These are phyloP conservation scores for Penicillium flavigenum DNA, from an alignment of 495 filamentous ascomycete species.

Conservation along the genomic window DNA sequence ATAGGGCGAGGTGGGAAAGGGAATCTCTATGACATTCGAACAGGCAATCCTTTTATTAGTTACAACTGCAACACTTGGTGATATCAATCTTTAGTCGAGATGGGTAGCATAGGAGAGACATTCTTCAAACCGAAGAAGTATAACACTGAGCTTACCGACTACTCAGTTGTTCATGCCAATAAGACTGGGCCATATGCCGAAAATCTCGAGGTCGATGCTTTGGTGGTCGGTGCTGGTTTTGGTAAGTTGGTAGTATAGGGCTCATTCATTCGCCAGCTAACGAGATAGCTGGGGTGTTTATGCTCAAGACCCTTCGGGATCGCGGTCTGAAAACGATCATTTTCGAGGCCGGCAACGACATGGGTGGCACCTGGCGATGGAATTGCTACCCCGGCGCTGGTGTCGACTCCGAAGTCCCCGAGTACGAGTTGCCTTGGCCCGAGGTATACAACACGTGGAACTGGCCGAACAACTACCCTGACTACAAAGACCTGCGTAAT, in stretches of 20 bases:
- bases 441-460: constrained; percentile 55
- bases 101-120: not conserved
- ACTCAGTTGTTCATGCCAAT: constrained; percentile 9
- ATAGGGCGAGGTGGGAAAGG: not conserved
- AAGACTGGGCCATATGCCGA: constrained; percentile 16
- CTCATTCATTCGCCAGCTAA: not conserved
- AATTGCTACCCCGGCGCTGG: constrained; percentile 50
- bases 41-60: not conserved
- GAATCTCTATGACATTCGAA: not conserved
- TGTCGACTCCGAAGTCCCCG: constrained; percentile 51
- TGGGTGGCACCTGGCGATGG: constrained; percentile 54
- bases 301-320: constrained; percentile 33
- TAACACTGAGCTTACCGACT: constrained; percentile 19
- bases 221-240: constrained; percentile 56
- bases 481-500: constrained; percentile 46
- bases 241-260: constrained; percentile 9
- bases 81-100: not conserved
- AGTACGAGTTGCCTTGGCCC: constrained; percentile 52
- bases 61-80: constrained; percentile 2
- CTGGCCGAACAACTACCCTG: constrained; percentile 54
- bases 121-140: constrained; percentile 10
- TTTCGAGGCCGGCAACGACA: constrained; percentile 43
- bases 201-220: constrained; percentile 45
- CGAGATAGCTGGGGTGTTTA: constrained; percentile 23
- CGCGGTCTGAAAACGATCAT: constrained; percentile 33